Evolutionary conservation across 129 eudicot genomes (phyloP), one percentile per base, ranked within the genome.

Genomic region (Chrysanthemum seticuspe): DNA sequence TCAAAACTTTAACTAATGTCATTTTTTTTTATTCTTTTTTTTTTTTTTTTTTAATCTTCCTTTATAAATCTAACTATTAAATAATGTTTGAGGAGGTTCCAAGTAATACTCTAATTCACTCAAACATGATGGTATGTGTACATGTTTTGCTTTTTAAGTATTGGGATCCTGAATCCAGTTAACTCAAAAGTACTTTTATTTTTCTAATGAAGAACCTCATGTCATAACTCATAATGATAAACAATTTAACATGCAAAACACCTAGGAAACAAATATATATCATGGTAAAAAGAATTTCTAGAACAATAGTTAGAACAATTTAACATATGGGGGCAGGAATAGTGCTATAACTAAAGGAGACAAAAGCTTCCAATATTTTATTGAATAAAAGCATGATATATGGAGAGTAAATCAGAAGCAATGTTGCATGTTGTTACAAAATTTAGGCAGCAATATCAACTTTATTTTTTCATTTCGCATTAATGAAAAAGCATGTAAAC

Each of bases 381-480:
- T 4, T 67, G 6, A 5, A 14, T 10, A 11, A 74, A 65, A 75
- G 68, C 68, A 67, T 29, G 51, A 44, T 5, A 36, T 36, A 40
- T 18, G 73, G 45, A 40, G 79, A 69, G 75, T 69, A 69, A 69
- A 59, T 69, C 29, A 49, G 70, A 76, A 76, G 75, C 75, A 76
- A 76, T 74, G 78, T 74, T 29, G 63, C 71, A 74, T 74, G 71
- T 52, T 63, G 53, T 65, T 63, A 34, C 40, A 53, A 70, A 61
- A 60, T 59, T 59, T 76, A 76, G 75, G 64, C 75, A 76, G 56
- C 81, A 60, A 19, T 65, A 69, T 44, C 48, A 40, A 40, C 75
- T 76, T 76, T 60, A 76, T 76, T 68, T 76, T 60, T 64, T 54
- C 55, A 60, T 50, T 68, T 76, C 70, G 69, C 70, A 59, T 69